Conservation (phyloP, 164 flowering plant genomes). For the Vitis riparia region DNA sequence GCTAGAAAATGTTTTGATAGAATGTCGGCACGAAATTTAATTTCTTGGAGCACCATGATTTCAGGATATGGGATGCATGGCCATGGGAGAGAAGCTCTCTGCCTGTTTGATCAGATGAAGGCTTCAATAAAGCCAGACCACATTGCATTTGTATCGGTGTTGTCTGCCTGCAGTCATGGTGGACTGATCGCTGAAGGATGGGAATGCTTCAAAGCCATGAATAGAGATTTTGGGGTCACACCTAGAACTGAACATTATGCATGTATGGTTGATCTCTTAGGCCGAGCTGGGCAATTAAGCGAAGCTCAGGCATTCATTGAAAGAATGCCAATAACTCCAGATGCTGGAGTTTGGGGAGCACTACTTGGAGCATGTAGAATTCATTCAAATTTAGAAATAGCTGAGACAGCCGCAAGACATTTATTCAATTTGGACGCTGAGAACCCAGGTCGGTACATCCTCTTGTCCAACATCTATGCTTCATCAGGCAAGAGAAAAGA, state of each 20-base stretch:
- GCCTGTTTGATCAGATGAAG: slow-evolving; percentile 34
- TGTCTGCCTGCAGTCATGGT: slow-evolving; percentile 51
- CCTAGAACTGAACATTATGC: slow-evolving; percentile 41
- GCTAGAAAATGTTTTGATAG: slow-evolving; percentile 30
- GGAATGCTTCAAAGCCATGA: slow-evolving; percentile 39
- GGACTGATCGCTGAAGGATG: slow-evolving; percentile 42
- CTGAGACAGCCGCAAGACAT: slow-evolving; percentile 23
- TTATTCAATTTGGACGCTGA: slow-evolving; percentile 24
- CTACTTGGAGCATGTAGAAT: slow-evolving; percentile 43
- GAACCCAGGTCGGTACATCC: slow-evolving; percentile 33
- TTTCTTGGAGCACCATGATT: slow-evolving; percentile 45
- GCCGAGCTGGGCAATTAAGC: slow-evolving; percentile 32
- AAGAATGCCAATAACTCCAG: slow-evolving; percentile 32
- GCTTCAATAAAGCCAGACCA: slow-evolving; percentile 27
- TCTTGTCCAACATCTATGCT: slow-evolving; percentile 34
- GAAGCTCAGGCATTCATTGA: slow-evolving; percentile 33
- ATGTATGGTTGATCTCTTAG: slow-evolving; percentile 41
- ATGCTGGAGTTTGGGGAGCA: slow-evolving; percentile 42
- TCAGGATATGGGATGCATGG: slow-evolving; percentile 44
- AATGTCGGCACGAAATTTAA: slow-evolving; percentile 25
- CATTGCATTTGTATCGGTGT: slow-evolving; percentile 27
- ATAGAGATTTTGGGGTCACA: slow-evolving; percentile 18
- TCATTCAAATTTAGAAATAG: slow-evolving; percentile 29
- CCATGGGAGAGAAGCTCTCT: slow-evolving; percentile 26
- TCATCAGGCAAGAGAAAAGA: slow-evolving; percentile 31